phyloP scores from a whole-genome alignment of 179 eudicot species.

The Nepenthes alata region DNA sequence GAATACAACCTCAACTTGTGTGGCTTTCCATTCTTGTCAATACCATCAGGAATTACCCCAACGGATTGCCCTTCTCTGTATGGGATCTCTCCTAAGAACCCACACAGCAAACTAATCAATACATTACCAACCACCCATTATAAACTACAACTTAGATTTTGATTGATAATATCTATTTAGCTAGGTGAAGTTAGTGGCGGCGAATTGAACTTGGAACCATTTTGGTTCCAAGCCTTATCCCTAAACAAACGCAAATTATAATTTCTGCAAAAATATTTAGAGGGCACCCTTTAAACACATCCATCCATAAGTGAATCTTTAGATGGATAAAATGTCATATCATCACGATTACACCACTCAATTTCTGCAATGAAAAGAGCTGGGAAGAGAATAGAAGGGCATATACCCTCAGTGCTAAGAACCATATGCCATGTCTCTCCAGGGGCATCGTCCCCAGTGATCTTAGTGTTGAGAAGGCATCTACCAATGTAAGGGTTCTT shows the following conservation, averaged over 20 bases:
- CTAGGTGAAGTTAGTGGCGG: background rate
- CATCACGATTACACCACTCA: no score
- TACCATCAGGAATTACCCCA: slow-evolving; percentile 91
- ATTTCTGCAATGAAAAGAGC: no score
- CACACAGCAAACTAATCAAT: slow-evolving; percentile 5
- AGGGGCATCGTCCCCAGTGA: slow-evolving; percentile 96
- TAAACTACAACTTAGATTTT: background rate
- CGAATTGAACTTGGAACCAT: no score
- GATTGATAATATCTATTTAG: background rate
- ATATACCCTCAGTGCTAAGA: slow-evolving; percentile 76
- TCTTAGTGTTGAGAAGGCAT: slow-evolving; percentile 80
- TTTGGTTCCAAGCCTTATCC: no score
- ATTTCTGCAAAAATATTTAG: no score
- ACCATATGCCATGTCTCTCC: slow-evolving; percentile 99
- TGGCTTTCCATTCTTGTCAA: slow-evolving; percentile 95
- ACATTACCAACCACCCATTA: background rate
- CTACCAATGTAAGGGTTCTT: slow-evolving; percentile 76
- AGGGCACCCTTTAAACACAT: no score
- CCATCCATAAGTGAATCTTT: no score
- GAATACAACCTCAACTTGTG: slow-evolving; percentile 95
- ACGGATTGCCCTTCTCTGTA: slow-evolving; percentile 95
- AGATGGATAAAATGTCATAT: no score
- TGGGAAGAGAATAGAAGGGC: background rate
- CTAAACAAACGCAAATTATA: no score
- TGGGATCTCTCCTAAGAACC: slow-evolving; percentile 71